Conservation (phyloP, 1,139 yeast genomes). For the Pneumocystis oryctolagi region DNA sequence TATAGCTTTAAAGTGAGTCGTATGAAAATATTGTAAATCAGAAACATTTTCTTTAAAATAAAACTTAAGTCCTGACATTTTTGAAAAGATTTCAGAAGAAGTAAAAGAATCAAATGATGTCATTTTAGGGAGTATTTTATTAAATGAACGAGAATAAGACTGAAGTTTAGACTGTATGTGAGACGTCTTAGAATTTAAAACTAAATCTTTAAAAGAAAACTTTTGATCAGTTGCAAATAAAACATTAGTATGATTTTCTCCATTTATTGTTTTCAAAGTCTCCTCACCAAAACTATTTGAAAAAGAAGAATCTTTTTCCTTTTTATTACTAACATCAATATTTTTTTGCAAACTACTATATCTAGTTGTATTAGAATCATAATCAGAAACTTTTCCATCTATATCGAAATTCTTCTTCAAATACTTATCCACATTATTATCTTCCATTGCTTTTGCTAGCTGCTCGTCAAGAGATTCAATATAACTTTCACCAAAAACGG, state of each 20-base stretch:
- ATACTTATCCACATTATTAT: conserved; percentile 8
- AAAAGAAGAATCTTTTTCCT: neutral
- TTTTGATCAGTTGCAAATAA: neutral
- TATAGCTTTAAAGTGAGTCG: neutral
- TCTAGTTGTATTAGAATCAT: neutral
- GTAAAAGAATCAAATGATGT: neutral
- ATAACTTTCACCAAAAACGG: conserved; percentile 3
- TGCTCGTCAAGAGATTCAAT: conserved; percentile 7
- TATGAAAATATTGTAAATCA: neutral
- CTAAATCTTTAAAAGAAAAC: neutral
- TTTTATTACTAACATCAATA: neutral
- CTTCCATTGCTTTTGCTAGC: conserved; percentile 13
- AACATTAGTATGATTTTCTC: neutral
- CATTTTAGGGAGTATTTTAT: neutral
- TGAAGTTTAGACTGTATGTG: neutral
- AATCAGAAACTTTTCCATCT: neutral
- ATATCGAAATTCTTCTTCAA: neutral
- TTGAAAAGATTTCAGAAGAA: neutral
- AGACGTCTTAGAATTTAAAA: neutral
- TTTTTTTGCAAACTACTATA: neutral
- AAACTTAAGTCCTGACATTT: neutral
- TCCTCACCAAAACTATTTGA: neutral
- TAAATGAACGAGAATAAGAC: neutral
- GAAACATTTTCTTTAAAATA: neutral
- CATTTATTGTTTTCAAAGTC: neutral